Percentiles rank a stretch among this genome's conserved stretches.
phyloP scores from a whole-genome alignment of 108 stramenopile genomes.

The Nitzschia palea region DNA sequence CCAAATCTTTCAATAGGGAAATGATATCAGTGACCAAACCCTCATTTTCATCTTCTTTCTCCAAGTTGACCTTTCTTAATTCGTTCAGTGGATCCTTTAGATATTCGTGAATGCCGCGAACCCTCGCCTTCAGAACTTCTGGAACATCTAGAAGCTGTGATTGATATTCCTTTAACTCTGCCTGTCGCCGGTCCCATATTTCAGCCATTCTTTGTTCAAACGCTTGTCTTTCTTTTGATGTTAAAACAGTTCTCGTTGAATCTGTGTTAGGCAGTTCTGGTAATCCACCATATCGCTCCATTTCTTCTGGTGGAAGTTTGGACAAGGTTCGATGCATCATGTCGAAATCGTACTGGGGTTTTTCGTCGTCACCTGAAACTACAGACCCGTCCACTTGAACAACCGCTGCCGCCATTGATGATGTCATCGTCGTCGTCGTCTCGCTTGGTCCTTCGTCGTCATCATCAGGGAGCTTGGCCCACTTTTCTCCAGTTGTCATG shows the following conservation, averaged over 20 bases:
- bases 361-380: background rate
- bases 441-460: slow-evolving; percentile 27
- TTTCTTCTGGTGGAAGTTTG: slow-evolving; percentile 70
- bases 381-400: slow-evolving; percentile 19
- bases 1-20: slow-evolving; percentile 73
- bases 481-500: slow-evolving; percentile 81
- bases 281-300: slow-evolving; percentile 68
- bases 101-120: slow-evolving; percentile 54
- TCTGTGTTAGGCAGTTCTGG: slow-evolving; percentile 42
- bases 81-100: slow-evolving; percentile 41
- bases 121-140: slow-evolving; percentile 59
- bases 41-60: slow-evolving; percentile 37
- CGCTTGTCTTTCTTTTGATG: slow-evolving; percentile 20
- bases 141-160: slow-evolving; percentile 60
- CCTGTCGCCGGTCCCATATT: slow-evolving; percentile 85
- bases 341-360: slow-evolving; percentile 56
- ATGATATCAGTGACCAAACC: slow-evolving; percentile 49
- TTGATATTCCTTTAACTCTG: slow-evolving; percentile 57
- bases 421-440: slow-evolving; percentile 10
- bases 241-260: background rate
- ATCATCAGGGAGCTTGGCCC: slow-evolving; percentile 64
- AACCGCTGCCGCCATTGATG: slow-evolving; percentile 13
- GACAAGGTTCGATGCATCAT: slow-evolving; percentile 87
- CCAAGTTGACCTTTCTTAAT: slow-evolving; percentile 27
- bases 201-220: slow-evolving; percentile 70